Percentiles rank a stretch among this genome's conserved stretches.
Conservation (phyloP, 2,329 filamentous ascomycete genomes). For the Spiromastix sp. region DNA sequence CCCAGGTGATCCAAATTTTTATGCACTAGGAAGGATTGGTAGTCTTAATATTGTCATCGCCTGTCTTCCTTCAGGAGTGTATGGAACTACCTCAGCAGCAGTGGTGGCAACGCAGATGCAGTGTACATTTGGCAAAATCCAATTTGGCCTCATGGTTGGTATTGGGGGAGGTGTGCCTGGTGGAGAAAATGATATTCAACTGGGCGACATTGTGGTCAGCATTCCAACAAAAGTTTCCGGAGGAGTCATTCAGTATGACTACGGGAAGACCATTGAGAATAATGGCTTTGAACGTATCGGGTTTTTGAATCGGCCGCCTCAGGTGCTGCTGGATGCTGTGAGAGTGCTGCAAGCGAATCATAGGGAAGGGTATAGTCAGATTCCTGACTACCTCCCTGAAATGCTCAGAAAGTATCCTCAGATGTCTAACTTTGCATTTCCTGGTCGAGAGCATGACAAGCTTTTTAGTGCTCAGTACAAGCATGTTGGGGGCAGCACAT, state of each 20-base stretch:
- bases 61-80: conserved; percentile 11
- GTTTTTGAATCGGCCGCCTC: conserved; percentile 7
- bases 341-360: conserved; percentile 6
- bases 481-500: too few species aligned
- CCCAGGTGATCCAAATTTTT: conserved; percentile 12
- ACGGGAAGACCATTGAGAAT: conserved; percentile 3
- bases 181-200: conserved; percentile 12
- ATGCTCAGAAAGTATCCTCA: conserved; percentile 6
- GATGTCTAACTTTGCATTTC: too few species aligned
- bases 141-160: conserved; percentile 13
- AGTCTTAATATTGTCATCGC: conserved; percentile 14
- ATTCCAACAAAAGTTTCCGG: conserved; percentile 6
- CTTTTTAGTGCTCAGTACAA: too few species aligned
- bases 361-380: conserved; percentile 8
- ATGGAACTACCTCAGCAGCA: conserved; percentile 11
- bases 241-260: conserved; percentile 10
- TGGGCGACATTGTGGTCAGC: conserved; percentile 15
- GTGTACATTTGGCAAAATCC: conserved; percentile 10
- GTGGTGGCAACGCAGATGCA: conserved; percentile 11
- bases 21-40: conserved; percentile 13
- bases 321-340: conserved; percentile 9
- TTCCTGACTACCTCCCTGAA: conserved; percentile 7
- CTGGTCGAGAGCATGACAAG: too few species aligned
- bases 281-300: conserved; percentile 4
- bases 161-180: conserved; percentile 14